A percentile compares a stretch with the other conserved stretches of the same genome.
Evolutionary conservation across 192 early-diverging fungal genomes (phyloP).

Genomic region (Entophlyctis helioformis): DNA sequence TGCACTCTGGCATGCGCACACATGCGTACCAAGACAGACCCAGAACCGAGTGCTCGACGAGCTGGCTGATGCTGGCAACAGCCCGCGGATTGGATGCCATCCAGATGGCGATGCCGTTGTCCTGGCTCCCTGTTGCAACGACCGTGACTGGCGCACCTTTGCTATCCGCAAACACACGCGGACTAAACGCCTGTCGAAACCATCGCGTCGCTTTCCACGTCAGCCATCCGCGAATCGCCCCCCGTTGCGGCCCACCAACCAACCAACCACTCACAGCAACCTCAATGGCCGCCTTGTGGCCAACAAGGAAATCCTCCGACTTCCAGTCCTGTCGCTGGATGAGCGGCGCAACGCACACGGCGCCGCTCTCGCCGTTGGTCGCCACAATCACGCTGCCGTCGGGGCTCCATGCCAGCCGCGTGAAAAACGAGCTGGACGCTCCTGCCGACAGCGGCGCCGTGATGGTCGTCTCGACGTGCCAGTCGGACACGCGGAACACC

Average conservation of each 20-base stretch:
- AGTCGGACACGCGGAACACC: conserved; percentile 81
- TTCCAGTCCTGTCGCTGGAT: conserved; percentile 67
- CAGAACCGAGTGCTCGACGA: conserved; percentile 73
- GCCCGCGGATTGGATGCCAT: conserved; percentile 61
- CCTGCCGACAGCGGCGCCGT: conserved; percentile 60
- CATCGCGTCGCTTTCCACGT: conserved; percentile 61
- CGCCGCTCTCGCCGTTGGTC: conserved; percentile 77
- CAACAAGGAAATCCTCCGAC: conserved; percentile 70
- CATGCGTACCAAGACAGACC: conserved; percentile 68
- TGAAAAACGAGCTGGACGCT: conserved; percentile 81
- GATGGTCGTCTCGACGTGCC: conserved; percentile 63
- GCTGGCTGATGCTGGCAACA: conserved; percentile 50
- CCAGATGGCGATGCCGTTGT: conserved; percentile 81
- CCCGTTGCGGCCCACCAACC: not conserved
- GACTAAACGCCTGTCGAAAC: conserved; percentile 62
- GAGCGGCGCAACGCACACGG: conserved; percentile 67
- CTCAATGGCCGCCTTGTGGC: conserved; percentile 79
- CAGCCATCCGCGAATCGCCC: not conserved
- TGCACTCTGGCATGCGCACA: not conserved
- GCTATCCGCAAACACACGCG: conserved; percentile 48
- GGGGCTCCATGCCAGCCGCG: conserved; percentile 83
- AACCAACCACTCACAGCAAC: conserved; percentile 45
- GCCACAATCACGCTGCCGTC: conserved; percentile 87
- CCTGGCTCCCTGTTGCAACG: conserved; percentile 81
- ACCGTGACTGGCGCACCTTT: conserved; percentile 18